phyloP scores from a whole-genome alignment of 2,329 filamentous ascomycete genomes.

The Ustilaginoidea virens region DNA sequence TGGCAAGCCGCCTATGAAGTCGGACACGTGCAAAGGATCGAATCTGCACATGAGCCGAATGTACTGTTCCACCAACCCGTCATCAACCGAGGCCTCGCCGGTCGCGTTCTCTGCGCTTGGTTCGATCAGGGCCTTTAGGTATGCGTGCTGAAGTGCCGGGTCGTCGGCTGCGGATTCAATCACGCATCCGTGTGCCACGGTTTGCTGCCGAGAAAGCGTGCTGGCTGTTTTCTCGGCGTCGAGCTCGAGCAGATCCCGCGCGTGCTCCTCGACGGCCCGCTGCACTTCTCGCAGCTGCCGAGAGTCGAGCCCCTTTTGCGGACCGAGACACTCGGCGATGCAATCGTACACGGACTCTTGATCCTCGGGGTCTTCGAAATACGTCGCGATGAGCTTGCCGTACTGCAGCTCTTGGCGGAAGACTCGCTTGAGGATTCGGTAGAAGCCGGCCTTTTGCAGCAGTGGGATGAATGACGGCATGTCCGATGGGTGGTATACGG shows the following conservation, averaged over 20 bases:
- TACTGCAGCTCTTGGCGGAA: slow-evolving; percentile 72
- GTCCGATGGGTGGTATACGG: slow-evolving; percentile 81
- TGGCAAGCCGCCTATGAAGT: slow-evolving; percentile 65
- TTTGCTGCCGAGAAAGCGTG: slow-evolving; percentile 44
- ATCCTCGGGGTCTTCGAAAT: slow-evolving; percentile 73
- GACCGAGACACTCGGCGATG: slow-evolving; percentile 57
- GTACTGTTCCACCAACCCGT: slow-evolving; percentile 64
- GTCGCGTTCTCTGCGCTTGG: slow-evolving; percentile 23
- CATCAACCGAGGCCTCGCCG: slow-evolving; percentile 24
- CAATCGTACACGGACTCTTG: slow-evolving; percentile 63
- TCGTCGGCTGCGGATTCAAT: slow-evolving; percentile 46
- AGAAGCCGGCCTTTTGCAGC: slow-evolving; percentile 70
- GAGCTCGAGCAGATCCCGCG: slow-evolving; percentile 49
- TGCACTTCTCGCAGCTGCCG: slow-evolving; percentile 63
- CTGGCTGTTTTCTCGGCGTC: slow-evolving; percentile 50
- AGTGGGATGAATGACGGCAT: slow-evolving; percentile 59
- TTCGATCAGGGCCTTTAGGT: slow-evolving; percentile 64
- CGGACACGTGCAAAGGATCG: slow-evolving; percentile 65
- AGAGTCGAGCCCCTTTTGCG: slow-evolving; percentile 44
- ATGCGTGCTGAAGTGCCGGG: slow-evolving; percentile 55
- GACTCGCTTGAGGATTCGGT: slow-evolving; percentile 78
- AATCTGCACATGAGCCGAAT: slow-evolving; percentile 84
- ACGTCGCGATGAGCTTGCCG: slow-evolving; percentile 60
- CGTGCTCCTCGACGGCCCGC: slow-evolving; percentile 47
- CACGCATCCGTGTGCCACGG: slow-evolving; percentile 50